Percentiles rank a stretch among this genome's conserved stretches.
These are phyloP conservation scores for Rutidosis leptorrhynchoides DNA, from an alignment of 129 eudicot species.

Conservation along the genomic window DNA sequence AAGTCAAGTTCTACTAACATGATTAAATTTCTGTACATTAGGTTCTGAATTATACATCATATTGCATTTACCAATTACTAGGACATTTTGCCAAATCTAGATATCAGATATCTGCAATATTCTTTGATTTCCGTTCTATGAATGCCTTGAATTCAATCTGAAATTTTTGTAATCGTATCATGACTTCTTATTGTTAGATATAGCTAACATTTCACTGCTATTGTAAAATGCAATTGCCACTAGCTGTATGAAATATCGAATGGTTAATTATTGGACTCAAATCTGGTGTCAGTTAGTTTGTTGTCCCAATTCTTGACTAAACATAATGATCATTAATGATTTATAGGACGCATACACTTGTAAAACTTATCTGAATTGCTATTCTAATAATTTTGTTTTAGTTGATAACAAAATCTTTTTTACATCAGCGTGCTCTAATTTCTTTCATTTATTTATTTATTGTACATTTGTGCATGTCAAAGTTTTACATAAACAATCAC, in stretches of 20 bases:
- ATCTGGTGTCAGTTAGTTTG: not conserved
- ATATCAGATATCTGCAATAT: not conserved
- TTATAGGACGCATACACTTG: not conserved
- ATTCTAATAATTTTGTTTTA: not conserved
- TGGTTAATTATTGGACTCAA: not conserved
- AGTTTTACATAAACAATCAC: too few relatives aligned
- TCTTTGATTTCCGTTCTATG: not conserved
- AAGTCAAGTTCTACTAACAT: not conserved
- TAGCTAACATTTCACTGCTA: not conserved
- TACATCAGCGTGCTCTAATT: not conserved
- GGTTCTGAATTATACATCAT: not conserved
- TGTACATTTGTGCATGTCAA: not conserved
- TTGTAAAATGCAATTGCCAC: not conserved
- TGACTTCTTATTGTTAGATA: not conserved
- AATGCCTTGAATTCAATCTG: not conserved
- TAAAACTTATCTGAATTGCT: not conserved
- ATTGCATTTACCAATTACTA: not conserved
- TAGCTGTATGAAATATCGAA: not conserved
- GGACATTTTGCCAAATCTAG: not conserved
- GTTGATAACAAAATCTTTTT: not conserved
- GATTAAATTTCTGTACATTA: not conserved
- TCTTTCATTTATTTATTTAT: too few relatives aligned
- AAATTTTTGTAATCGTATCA: not conserved
- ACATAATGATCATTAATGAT: not conserved
- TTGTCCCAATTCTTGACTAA: too few relatives aligned